Percentiles rank a stretch among this genome's conserved stretches.
Evolutionary conservation across 257 asterid genomes (phyloP).

Genomic region (Solanum sparsipilum): DNA sequence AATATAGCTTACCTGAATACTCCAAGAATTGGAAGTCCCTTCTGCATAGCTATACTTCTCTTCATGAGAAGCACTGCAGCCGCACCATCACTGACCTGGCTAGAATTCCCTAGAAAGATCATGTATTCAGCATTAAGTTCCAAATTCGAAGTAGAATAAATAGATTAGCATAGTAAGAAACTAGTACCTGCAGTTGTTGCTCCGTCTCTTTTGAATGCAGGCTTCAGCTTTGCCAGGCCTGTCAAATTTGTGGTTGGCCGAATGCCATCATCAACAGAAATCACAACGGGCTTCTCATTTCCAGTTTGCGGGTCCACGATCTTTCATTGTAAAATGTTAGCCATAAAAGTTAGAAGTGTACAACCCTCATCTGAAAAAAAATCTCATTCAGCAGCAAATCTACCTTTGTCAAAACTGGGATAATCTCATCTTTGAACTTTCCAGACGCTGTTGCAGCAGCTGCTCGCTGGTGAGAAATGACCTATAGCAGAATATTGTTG

Average conservation of each 20-base stretch:
- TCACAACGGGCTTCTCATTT: slow-evolving; percentile 46
- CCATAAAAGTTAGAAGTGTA: neutral
- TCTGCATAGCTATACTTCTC: slow-evolving; percentile 64
- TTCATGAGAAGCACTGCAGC: slow-evolving; percentile 96
- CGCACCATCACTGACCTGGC: slow-evolving; percentile 93
- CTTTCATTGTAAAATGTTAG: slow-evolving; percentile 22
- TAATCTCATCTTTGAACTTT: slow-evolving; percentile 77
- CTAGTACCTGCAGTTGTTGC: slow-evolving; percentile 83
- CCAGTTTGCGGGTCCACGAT: slow-evolving; percentile 63
- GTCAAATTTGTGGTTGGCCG: slow-evolving; percentile 62
- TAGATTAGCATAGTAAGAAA: neutral
- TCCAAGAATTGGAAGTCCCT: slow-evolving; percentile 84
- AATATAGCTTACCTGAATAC: slow-evolving; percentile 41
- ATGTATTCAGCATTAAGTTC: neutral
- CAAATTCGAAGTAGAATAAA: neutral
- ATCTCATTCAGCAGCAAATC: neutral
- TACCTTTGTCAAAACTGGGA: slow-evolving; percentile 86
- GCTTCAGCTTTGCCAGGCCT: slow-evolving; percentile 73
- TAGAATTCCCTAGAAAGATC: slow-evolving; percentile 55
- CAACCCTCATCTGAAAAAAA: neutral
- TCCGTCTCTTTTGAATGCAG: slow-evolving; percentile 78
- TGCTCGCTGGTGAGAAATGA: slow-evolving; percentile 77
- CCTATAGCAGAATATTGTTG: slow-evolving; percentile 32
- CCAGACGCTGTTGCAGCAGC: slow-evolving; percentile 84
- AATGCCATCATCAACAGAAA: slow-evolving; percentile 79